Evolutionary conservation across 75 land plant genomes (phyloP).

Genomic region (Larix kaempferi): DNA sequence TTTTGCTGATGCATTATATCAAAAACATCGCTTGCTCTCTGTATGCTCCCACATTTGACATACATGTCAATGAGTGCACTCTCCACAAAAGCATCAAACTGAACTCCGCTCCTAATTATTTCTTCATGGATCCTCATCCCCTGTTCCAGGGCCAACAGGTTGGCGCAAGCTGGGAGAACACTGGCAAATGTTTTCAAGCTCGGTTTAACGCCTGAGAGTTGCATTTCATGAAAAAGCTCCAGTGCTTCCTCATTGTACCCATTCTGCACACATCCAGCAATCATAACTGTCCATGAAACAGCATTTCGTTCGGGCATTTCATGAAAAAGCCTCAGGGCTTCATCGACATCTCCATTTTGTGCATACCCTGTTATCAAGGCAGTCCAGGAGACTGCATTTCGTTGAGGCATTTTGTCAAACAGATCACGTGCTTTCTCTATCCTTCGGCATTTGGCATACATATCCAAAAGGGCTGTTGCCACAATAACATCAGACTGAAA

Average conservation of each 20-base stretch:
- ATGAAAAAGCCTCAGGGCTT: constrained; percentile 42
- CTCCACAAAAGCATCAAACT: not conserved
- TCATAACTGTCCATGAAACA: constrained; percentile 71
- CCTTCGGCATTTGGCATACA: constrained; percentile 20
- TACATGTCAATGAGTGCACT: constrained; percentile 16
- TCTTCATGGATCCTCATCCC: not conserved
- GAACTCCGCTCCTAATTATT: not conserved
- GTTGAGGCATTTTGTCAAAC: constrained; percentile 3
- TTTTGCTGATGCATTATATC: constrained; percentile 3
- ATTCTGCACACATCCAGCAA: constrained; percentile 59
- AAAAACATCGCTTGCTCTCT: constrained; percentile 6
- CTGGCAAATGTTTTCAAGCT: not conserved
- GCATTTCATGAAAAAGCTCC: constrained; percentile 47
- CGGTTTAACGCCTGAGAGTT: constrained; percentile 11
- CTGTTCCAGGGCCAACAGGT: not conserved
- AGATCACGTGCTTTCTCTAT: constrained; percentile 9
- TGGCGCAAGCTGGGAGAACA: not conserved
- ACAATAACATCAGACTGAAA: constrained; percentile 2
- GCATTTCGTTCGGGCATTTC: constrained; percentile 37
- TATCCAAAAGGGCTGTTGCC: constrained; percentile 12
- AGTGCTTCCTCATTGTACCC: constrained; percentile 42
- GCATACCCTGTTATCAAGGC: constrained; percentile 26
- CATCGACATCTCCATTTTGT: constrained; percentile 34
- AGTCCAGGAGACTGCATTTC: constrained; percentile 1
- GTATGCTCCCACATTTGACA: constrained; percentile 12